A percentile compares a stretch with the other conserved stretches of the same genome.
Evolutionary conservation across 2,329 filamentous ascomycete species (phyloP).

Genomic region (Triangularia verruculosa): DNA sequence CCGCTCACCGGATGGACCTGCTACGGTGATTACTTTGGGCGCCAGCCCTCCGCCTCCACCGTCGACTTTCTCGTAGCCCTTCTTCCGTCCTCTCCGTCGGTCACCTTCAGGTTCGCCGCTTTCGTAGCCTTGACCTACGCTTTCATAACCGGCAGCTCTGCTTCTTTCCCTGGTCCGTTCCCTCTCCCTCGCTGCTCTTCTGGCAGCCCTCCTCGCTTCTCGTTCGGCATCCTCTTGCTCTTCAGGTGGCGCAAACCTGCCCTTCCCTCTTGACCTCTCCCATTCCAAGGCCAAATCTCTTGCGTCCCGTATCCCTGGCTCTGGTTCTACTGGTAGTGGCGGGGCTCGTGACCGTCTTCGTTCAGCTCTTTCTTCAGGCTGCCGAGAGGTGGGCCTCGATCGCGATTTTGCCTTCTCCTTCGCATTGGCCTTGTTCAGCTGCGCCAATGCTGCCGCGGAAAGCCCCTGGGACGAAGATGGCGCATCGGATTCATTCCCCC

Average conservation of each 20-base stretch:
- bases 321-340: not conserved
- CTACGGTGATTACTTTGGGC: not conserved
- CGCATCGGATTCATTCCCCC: not conserved
- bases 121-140: not conserved
- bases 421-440: conserved; percentile 18
- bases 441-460: conserved; percentile 21
- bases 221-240: conserved; percentile 6
- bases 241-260: not conserved
- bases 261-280: conserved; percentile 10
- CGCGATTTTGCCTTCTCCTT: not conserved
- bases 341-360: not conserved
- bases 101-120: not conserved
- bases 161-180: conserved; percentile 17
- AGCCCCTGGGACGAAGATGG: conserved; percentile 9
- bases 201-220: conserved; percentile 6
- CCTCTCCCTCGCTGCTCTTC: conserved; percentile 9
- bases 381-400: not conserved
- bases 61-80: not conserved
- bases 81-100: not conserved
- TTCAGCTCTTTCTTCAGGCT: not conserved
- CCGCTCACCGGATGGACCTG: not conserved
- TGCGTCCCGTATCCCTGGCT: conserved; percentile 15
- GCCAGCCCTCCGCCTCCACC: not conserved
- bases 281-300: conserved; percentile 11
- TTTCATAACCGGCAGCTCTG: conserved; percentile 12